A percentile compares a stretch with the other conserved stretches of the same genome.
These are phyloP conservation scores for Oropetium thomaeum DNA, from an alignment of 176 grass and related monocot species.

Conservation along the genomic window DNA sequence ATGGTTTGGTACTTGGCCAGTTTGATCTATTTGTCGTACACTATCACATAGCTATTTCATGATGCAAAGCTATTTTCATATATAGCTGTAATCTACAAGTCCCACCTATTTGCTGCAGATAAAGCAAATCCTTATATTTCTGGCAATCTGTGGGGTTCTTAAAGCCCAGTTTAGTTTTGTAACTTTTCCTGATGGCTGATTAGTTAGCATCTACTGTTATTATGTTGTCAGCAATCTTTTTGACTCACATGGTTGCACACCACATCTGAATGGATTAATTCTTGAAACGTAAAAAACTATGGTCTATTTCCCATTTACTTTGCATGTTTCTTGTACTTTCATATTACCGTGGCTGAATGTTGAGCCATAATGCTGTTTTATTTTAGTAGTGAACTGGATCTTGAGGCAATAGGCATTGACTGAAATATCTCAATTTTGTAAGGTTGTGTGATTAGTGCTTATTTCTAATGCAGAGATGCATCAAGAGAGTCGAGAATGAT, in stretches of 20 bases:
- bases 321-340: not conserved
- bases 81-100: not conserved
- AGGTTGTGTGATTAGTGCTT: not conserved
- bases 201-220: not conserved
- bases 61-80: not conserved
- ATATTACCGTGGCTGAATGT: not conserved
- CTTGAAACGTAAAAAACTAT: not conserved
- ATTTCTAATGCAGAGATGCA: conserved; percentile 38
- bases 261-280: not conserved
- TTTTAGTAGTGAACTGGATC: not conserved
- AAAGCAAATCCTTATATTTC: not conserved
- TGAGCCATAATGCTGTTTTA: not conserved
- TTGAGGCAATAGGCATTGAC: not conserved
- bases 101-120: not conserved
- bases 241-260: not conserved
- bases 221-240: not conserved
- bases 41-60: too few relatives aligned
- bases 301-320: not conserved
- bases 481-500: conserved; percentile 50
- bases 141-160: not conserved
- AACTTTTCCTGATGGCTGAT: not conserved
- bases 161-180: too few relatives aligned
- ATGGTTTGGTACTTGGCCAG: not conserved
- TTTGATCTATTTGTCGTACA: not conserved
- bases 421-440: not conserved